Base-by-base conservation (phyloP, 805 yeast species). In the Alloascoidea africana region DNA sequence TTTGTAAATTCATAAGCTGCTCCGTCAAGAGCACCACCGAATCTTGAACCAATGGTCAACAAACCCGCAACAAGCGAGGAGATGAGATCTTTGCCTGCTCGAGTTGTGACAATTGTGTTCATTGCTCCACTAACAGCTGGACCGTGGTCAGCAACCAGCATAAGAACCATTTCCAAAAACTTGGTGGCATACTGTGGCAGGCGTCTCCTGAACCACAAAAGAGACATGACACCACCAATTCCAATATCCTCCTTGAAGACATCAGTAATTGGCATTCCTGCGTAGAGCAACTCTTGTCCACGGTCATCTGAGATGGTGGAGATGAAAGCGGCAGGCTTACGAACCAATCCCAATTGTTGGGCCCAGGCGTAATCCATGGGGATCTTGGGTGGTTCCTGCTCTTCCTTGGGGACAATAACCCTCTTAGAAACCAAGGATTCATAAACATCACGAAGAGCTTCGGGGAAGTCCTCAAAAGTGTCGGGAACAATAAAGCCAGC, bases 401-500 rank as follows among this genome's bases (percentile, higher is more conserved):
- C 68, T 32, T 59, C 46, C 43, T 44, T 37, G 38, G 63, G 64
- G 32, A 52, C 55, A 39, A 62, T 60, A 33, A 45, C 49, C 33
- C 62, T 62, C 46, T 47, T 47, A 46, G 54, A 46, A 23, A 60
- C 62, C 49, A 91, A 68, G 54, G 75, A 75, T 59, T 87, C 89
- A 60, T 89, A 89, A 39, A 96, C 95, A 43, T 46, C 39, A 30
- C 52, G 42, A 16, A 62, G 51, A 14, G 42, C 48, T 44, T 55
- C 63, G 27, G 68, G 68, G 51, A 62, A 44, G 42, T 63, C 68
- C 51, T 62, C 68, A 44, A 62, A 73, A 54, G 80, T 84, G 43
- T 80, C 83, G 48, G 94, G 95, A 39, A 84, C 91, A 50, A 77
- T 73, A 61, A 89, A 85, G 1, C 98, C 98, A 16, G 97, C 97